Evolutionary conservation across 805 yeast genomes (phyloP).

Genomic region (Wickerhamiella bombiphila): DNA sequence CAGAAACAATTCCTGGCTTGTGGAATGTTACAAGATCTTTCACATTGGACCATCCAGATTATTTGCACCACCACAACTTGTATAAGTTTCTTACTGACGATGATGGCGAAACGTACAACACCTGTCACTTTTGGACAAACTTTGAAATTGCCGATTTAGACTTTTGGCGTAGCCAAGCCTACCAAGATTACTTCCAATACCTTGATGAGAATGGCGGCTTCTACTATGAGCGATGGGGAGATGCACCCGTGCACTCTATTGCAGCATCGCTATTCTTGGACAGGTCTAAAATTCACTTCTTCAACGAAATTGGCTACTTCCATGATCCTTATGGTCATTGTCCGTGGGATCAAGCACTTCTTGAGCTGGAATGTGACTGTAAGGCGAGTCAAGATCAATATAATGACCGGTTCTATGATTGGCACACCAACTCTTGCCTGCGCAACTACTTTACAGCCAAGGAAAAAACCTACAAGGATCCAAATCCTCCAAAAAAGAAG

Average conservation of each 20-base stretch:
- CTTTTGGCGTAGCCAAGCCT: slow-evolving; percentile 63
- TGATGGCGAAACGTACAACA: slow-evolving; percentile 52
- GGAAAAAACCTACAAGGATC: slow-evolving; percentile 10
- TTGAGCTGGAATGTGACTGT: slow-evolving; percentile 42
- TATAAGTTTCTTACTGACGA: slow-evolving; percentile 59
- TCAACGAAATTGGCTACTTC: slow-evolving; percentile 61
- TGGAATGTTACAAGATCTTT: slow-evolving; percentile 44
- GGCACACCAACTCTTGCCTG: slow-evolving; percentile 16
- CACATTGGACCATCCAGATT: slow-evolving; percentile 33
- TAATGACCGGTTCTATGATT: slow-evolving; percentile 12
- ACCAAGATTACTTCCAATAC: slow-evolving; percentile 51
- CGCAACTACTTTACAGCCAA: slow-evolving; percentile 16
- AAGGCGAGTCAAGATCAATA: slow-evolving; percentile 14
- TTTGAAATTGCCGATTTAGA: slow-evolving; percentile 66
- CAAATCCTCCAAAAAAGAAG: slow-evolving; percentile 6
- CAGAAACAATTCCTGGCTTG: slow-evolving; percentile 44
- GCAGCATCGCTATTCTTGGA: slow-evolving; percentile 71
- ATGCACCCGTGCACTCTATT: slow-evolving; percentile 78
- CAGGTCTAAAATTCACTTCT: slow-evolving; percentile 58
- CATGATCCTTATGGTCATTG: slow-evolving; percentile 59
- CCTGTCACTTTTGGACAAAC: slow-evolving; percentile 83
- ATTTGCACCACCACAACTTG: slow-evolving; percentile 41
- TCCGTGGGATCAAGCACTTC: slow-evolving; percentile 44
- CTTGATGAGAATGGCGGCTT: slow-evolving; percentile 81
- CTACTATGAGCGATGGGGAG: slow-evolving; percentile 92